Conservation (phyloP, 2,329 filamentous ascomycete genomes). For the Madurella fahalii region DNA sequence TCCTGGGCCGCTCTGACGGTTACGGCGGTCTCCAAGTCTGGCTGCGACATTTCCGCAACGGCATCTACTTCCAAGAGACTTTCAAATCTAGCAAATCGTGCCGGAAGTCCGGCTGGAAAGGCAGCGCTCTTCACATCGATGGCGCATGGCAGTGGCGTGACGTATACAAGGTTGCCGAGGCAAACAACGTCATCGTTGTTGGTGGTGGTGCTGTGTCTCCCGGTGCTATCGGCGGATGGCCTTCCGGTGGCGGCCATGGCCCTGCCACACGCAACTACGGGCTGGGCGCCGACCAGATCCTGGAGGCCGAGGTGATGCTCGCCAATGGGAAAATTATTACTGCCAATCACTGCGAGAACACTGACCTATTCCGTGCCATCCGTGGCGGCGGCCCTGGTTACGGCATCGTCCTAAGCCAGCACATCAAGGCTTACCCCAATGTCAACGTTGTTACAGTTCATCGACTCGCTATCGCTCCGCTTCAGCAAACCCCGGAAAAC, state of each 20-base stretch:
- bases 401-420: conserved; percentile 14
- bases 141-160: conserved; percentile 29
- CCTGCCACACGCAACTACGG: conserved; percentile 43
- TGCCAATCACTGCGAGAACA: conserved; percentile 19
- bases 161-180: conserved; percentile 35
- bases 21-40: conserved; percentile 35
- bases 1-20: conserved; percentile 36
- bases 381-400: conserved; percentile 17
- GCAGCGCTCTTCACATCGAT: conserved; percentile 13
- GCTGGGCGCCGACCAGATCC: conserved; percentile 49
- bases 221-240: conserved; percentile 52
- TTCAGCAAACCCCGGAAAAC: conserved; percentile 9
- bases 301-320: conserved; percentile 46
- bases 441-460: conserved; percentile 6
- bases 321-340: conserved; percentile 22
- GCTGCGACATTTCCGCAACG: conserved; percentile 36
- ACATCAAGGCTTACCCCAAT: conserved; percentile 15
- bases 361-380: conserved; percentile 17
- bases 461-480: conserved; percentile 8
- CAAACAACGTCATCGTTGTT: conserved; percentile 39
- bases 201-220: conserved; percentile 48
- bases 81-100: conserved; percentile 6
- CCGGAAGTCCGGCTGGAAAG: conserved; percentile 14
- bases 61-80: conserved; percentile 18
- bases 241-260: conserved; percentile 51